Evolutionary conservation across 768 basidiomycete genomes (phyloP).

Genomic region (Tulasnella sp.): DNA sequence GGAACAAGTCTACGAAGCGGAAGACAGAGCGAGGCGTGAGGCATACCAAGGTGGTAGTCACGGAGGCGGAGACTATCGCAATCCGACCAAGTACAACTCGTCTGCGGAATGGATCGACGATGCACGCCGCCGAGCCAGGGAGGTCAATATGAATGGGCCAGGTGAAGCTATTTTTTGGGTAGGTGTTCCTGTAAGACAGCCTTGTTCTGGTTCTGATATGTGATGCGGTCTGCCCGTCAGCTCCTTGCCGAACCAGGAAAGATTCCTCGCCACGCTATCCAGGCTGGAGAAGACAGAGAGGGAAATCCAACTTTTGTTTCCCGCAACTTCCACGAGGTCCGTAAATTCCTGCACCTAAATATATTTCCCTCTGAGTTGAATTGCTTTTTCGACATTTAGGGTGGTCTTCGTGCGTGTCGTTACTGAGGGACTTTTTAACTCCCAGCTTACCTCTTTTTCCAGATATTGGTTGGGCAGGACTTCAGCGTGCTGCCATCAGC

Average conservation of each 20-base stretch:
- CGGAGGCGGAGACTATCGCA: neutral
- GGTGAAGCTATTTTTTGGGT: conserved; percentile 50
- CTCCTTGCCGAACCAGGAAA: conserved; percentile 3
- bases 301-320: conserved; percentile 8
- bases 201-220: neutral
- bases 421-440: neutral
- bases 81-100: neutral
- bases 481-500: neutral
- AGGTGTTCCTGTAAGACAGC: neutral
- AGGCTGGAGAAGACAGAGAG: neutral
- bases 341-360: neutral
- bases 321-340: conserved; percentile 18
- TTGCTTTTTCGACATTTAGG: neutral
- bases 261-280: neutral
- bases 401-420: conserved; percentile 15
- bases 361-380: neutral
- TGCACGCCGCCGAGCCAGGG: conserved; percentile 46
- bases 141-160: conserved; percentile 41
- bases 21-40: conserved; percentile 1
- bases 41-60: neutral
- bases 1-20: neutral
- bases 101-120: conserved; percentile 44
- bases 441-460: neutral
- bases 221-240: neutral
- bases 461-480: conserved; percentile 11